Percentiles rank a stretch among this genome's conserved stretches.
phyloP scores from a whole-genome alignment of 306 rosid genomes.

The Hylodesmum podocarpum region DNA sequence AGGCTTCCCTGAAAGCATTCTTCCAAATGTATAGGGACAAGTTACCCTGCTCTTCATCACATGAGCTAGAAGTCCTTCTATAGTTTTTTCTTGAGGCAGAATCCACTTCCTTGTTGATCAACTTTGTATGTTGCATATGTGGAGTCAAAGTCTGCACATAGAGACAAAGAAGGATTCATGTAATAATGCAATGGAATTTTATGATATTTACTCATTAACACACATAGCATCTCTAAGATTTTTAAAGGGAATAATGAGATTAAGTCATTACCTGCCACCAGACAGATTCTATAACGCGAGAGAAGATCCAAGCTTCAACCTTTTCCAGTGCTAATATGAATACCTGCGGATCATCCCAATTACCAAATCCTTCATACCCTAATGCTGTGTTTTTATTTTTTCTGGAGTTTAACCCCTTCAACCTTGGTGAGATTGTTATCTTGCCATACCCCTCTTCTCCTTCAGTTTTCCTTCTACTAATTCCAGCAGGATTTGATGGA shows the following conservation, averaged over 20 bases:
- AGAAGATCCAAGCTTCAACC: slow-evolving; percentile 84
- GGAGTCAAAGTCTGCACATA: slow-evolving; percentile 73
- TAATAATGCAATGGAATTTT: not conserved
- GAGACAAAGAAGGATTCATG: slow-evolving; percentile 23
- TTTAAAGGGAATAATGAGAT: slow-evolving; percentile 14
- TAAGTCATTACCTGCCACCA: slow-evolving; percentile 80
- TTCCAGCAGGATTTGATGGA: slow-evolving; percentile 38
- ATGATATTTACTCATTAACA: not conserved
- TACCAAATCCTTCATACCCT: slow-evolving; percentile 43
- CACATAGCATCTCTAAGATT: not conserved
- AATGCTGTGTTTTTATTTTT: slow-evolving; percentile 39
- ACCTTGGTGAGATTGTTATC: slow-evolving; percentile 39
- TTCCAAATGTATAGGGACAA: slow-evolving; percentile 74
- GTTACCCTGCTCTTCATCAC: slow-evolving; percentile 59
- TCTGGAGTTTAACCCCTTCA: slow-evolving; percentile 51
- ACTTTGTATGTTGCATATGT: slow-evolving; percentile 69
- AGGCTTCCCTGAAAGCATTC: slow-evolving; percentile 73
- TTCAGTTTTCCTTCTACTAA: slow-evolving; percentile 41
- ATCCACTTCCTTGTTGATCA: slow-evolving; percentile 17
- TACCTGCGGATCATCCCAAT: slow-evolving; percentile 60
- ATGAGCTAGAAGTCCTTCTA: slow-evolving; percentile 45
- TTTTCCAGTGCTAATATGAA: slow-evolving; percentile 63
- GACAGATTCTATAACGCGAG: slow-evolving; percentile 75
- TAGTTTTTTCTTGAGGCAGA: slow-evolving; percentile 50
- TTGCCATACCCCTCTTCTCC: slow-evolving; percentile 39